Evolutionary conservation across 331 rosid genomes (phyloP), one percentile per base, ranked within the genome.

Genomic region (Spiraea crenata): DNA sequence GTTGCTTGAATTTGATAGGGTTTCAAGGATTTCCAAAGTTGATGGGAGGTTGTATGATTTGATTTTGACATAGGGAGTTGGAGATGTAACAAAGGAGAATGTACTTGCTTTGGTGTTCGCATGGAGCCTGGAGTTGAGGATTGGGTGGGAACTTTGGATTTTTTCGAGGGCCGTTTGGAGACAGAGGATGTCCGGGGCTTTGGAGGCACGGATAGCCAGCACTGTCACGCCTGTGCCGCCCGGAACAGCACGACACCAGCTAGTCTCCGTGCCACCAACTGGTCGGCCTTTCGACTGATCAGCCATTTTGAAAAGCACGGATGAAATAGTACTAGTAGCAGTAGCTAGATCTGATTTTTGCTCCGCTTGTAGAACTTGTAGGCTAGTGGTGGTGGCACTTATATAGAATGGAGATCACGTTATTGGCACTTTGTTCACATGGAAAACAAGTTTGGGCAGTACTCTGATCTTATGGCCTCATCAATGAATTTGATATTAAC

Each of bases 211-310:
- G 3, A 88, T 15, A 13, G 86, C 86, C 11, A 88, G 70, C 2
- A 83, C 85, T 2, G 85, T 85, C 8, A 79, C 80, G 74, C 93
- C 90, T 3, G 93, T 85, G 44, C 93, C 90, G 2, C 88, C 85
- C 5, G 81, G 82, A 47, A 83, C 79, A 1, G 85, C 87, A 37
- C 50, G 76, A 75, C 88, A 88, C 90, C 90, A 81, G 57, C 79
- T 82, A 39, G 16, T 3, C 81, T 88, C 93, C 8, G 82, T 85
- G 47, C 74, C 81, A 12, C 88, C 87, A 19, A 77, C 79, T 4
- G 69, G 52, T 51, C 90, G 70, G n/a, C 77, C 74, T 9, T 50
- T 70, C 5, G 75, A 69, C 4, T 12, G 62, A 20, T 76, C 83
- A 6, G 16, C 73, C 67, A 52, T 67, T 60, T 19, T 52, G 6